Evolutionary conservation across 2,329 filamentous ascomycete genomes (phyloP).

Genomic region (Colletotrichum simmondsii): DNA sequence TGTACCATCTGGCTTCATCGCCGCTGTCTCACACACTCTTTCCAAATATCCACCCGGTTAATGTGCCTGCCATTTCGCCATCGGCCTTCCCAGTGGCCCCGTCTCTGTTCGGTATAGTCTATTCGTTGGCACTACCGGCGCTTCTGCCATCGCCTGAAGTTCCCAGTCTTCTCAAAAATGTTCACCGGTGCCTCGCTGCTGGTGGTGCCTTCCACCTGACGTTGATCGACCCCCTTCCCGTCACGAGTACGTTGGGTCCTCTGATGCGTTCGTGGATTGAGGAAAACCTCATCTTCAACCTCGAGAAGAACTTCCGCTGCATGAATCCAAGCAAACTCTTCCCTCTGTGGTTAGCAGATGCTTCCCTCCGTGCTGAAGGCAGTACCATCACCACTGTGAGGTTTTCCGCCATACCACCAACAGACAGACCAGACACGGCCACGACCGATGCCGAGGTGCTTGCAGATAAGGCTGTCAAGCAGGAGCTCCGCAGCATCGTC

Average conservation of each 20-base stretch:
- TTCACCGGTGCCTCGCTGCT: slow-evolving; percentile 65
- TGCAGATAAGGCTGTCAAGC: slow-evolving; percentile 48
- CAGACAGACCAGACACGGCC: slow-evolving; percentile 39
- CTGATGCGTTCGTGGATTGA: slow-evolving; percentile 71
- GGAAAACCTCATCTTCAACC: slow-evolving; percentile 66
- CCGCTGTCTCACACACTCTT: slow-evolving; percentile 51
- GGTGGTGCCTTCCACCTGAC: slow-evolving; percentile 68
- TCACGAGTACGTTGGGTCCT: slow-evolving; percentile 64
- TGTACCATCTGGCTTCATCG: slow-evolving; percentile 58
- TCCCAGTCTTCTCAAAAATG: slow-evolving; percentile 64
- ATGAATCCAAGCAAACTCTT: slow-evolving; percentile 68
- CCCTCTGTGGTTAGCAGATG: slow-evolving; percentile 68
- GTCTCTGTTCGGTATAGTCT: slow-evolving; percentile 59
- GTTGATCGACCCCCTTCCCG: slow-evolving; percentile 71
- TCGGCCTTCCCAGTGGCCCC: slow-evolving; percentile 50
- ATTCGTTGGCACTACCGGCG: slow-evolving; percentile 66
- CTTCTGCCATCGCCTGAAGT: slow-evolving; percentile 67
- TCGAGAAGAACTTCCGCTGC: slow-evolving; percentile 69
- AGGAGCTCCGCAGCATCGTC: slow-evolving; percentile 61
- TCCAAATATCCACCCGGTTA: slow-evolving; percentile 52
- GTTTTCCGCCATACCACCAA: slow-evolving; percentile 57
- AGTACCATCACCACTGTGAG: slow-evolving; percentile 60
- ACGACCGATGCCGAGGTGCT: slow-evolving; percentile 32
- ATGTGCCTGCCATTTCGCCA: slow-evolving; percentile 50
- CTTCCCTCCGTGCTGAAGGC: slow-evolving; percentile 59